Evolutionary conservation across 306 rosid genomes (phyloP), one percentile per base, ranked within the genome.

Genomic region (Prunus fruticosa): DNA sequence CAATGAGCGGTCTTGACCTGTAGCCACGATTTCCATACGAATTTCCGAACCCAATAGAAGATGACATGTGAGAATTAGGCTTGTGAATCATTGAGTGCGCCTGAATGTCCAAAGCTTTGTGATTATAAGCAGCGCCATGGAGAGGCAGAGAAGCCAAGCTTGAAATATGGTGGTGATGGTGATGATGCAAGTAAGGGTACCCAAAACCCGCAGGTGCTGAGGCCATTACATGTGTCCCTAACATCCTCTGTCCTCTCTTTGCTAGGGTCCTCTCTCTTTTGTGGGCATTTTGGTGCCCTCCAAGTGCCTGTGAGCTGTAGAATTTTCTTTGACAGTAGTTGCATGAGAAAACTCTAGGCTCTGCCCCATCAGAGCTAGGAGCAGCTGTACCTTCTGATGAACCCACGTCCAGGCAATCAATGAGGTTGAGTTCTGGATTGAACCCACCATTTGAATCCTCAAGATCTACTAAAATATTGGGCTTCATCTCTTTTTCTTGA

Each of bases 211-310:
- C 83, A 30, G 76, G 69, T 1, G 76, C 71, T 1, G 91, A 84
- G 30, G 91, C 84, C 79, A 84, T 62, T 11, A 88, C 19, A 3
- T 86, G 90, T 3, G 87, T 34, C 72, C 82, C 89, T 45, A 82
- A 51, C 67, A 63, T 4, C 72, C 84, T 89, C 2, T 89, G 91
- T 30, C 86, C 82, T 77, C 90, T 88, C 62, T 89, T 93, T 0
- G 96, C 97, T 9, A 88, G 76, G 76, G 90, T 86, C 61, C 97
- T 87, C 73, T 91, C 98, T 58, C 89, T 86, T 69, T 89, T 93
- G 78, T 93, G 97, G 14, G 97, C 98, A 80, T 93, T 93, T 78
- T 93, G 98, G 87, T 93, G 98, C 5, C 98, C 97, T 5, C 97
- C 96, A 18, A 93, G 86, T 0, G 97, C 97, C 60, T 93, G 96